phyloP scores from a whole-genome alignment of 2,329 filamentous ascomycete species.

The Diaporthe vaccinii region DNA sequence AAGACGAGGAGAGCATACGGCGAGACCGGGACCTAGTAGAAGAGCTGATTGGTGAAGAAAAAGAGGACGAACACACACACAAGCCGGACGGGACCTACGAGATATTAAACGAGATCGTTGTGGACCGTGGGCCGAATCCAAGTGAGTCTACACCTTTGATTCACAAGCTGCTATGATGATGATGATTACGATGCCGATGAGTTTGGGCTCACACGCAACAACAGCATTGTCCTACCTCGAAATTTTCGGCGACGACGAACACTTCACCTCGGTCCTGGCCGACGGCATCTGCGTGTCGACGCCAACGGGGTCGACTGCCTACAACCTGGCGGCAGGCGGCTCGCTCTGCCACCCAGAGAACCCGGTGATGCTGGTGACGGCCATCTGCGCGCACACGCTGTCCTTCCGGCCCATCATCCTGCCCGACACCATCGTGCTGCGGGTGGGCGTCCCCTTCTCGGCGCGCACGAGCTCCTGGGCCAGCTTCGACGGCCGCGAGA shows the following conservation, averaged over 20 bases:
- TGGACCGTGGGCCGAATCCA: slow-evolving; percentile 93
- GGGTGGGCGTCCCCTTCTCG: slow-evolving; percentile 94
- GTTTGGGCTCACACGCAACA: slow-evolving; percentile 34
- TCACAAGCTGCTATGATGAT: slow-evolving; percentile 5
- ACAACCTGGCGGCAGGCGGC: slow-evolving; percentile 95
- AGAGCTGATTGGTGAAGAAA: slow-evolving; percentile 89
- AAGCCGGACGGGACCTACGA: slow-evolving; percentile 86
- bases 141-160: slow-evolving; percentile 67
- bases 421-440: slow-evolving; percentile 93
- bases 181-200: background rate
- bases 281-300: slow-evolving; percentile 96
- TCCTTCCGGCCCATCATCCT: slow-evolving; percentile 97
- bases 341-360: slow-evolving; percentile 97
- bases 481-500: slow-evolving; percentile 95
- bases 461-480: slow-evolving; percentile 92
- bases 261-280: slow-evolving; percentile 93
- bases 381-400: slow-evolving; percentile 94
- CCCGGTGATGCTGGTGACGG: slow-evolving; percentile 93
- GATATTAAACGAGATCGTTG: slow-evolving; percentile 96
- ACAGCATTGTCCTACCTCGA: slow-evolving; percentile 91
- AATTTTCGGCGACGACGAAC: slow-evolving; percentile 93
- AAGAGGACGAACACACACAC: slow-evolving; percentile 87
- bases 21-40: slow-evolving; percentile 81
- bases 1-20: slow-evolving; percentile 55
- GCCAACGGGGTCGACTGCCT: slow-evolving; percentile 93